Percentiles rank a stretch among this genome's conserved stretches.
phyloP scores from a whole-genome alignment of 1,284 basidiomycete genomes.

The Microbotryomycetes sp. region DNA sequence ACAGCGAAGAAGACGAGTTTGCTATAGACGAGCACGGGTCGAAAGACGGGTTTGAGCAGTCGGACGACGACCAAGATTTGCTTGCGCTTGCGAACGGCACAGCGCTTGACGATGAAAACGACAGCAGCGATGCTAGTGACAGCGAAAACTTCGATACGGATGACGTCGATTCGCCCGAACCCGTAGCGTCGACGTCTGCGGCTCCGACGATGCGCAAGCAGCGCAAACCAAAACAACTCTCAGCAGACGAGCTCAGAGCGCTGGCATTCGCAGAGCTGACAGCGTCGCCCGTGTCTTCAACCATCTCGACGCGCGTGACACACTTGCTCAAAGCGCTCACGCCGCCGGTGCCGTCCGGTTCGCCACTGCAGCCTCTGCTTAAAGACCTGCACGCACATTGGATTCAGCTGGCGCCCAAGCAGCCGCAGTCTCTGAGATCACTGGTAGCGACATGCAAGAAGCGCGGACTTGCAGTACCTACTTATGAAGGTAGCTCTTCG shows the following conservation, averaged over 20 bases:
- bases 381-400: constrained; percentile 51
- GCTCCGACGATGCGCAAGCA: not conserved
- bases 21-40: constrained; percentile 38
- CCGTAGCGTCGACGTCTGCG: not conserved
- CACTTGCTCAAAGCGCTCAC: constrained; percentile 47
- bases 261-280: constrained; percentile 32
- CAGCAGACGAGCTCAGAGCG: constrained; percentile 31
- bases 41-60: constrained; percentile 27
- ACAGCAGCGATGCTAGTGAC: constrained; percentile 8
- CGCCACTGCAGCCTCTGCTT: constrained; percentile 59
- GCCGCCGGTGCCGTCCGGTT: constrained; percentile 50
- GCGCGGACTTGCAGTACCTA: constrained; percentile 64
- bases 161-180: constrained; percentile 33
- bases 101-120: constrained; percentile 3
- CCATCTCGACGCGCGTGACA: constrained; percentile 29
- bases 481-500: constrained; percentile 55
- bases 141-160: constrained; percentile 28
- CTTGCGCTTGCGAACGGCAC: not conserved
- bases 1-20: constrained; percentile 37
- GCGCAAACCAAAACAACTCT: constrained; percentile 7
- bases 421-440: constrained; percentile 52
- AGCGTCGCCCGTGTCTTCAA: constrained; percentile 28
- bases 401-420: constrained; percentile 54
- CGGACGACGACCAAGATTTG: constrained; percentile 20
- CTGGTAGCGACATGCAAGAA: constrained; percentile 5